Base-by-base conservation (phyloP, 2,329 filamentous ascomycete genomes). In the Cryphonectria naterciae region DNA sequence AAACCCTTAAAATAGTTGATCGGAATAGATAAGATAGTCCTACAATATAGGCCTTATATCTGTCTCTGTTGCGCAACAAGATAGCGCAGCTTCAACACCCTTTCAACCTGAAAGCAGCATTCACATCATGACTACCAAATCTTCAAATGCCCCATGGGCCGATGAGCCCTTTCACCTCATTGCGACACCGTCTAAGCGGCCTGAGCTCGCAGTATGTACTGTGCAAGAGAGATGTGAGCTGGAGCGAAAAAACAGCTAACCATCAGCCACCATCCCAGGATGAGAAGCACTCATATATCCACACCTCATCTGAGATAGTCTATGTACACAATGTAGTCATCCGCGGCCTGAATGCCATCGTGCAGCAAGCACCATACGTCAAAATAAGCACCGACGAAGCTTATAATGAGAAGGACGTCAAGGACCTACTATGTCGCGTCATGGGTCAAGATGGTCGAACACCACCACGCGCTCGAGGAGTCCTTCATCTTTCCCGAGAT, bases 381-480 rank as follows among this genome's bases (percentile, higher is more conserved):
- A 67, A 70, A 25, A 41, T 11, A 17, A 35, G 39, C 15, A 66
- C 73, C 37, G 71, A 67, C 11, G 54, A 70, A 10, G 67, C 52
- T 8, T 56, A 73, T 37, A 63, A 72, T 22, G 52, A 60, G 17
- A 73, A 73, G 49, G 62, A 63, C 37, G 1, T 65, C 61, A 67
- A 71, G 17, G 71, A 76, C 17, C 61, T 80, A 19, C 74, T 80
- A 79, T 70, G 74, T 79, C 10, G 70, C 74, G 2, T 77, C 77
- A 15, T 82, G 79, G 77, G 74, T 73, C 25, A 77, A 79, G 22
- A 78, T 77, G 52, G 77, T 82, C 6, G 73, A 80, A 52, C 78
- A 81, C 70, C 80, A 81, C 70, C 80, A 82, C 69, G 66, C 74
- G 1, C 72, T 75, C 49, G 80, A 82, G 68, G 80, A 82, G 65